Evolutionary conservation across 805 yeast genomes (phyloP).

Genomic region (Saturnispora kantuleensis): DNA sequence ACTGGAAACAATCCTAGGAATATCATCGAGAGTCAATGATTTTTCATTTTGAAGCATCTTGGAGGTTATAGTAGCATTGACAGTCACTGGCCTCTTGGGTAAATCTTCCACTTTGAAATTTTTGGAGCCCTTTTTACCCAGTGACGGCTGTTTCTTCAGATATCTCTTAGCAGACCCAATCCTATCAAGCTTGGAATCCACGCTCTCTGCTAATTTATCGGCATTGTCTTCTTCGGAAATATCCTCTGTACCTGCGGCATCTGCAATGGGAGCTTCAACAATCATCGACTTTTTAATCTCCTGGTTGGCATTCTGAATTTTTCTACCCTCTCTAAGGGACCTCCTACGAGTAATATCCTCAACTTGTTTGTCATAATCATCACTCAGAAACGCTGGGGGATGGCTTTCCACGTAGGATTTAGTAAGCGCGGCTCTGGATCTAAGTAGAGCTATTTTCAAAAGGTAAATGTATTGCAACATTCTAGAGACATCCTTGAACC

Average conservation of each 20-base stretch:
- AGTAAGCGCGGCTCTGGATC: conserved; percentile 46
- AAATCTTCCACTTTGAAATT: conserved; percentile 23
- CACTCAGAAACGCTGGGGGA: background rate
- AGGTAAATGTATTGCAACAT: conserved; percentile 67
- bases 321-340: conserved; percentile 60
- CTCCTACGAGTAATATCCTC: conserved; percentile 69
- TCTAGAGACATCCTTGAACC: conserved; percentile 55
- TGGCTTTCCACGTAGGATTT: background rate
- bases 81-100: conserved; percentile 10
- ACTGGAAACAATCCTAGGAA: conserved; percentile 93
- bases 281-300: conserved; percentile 56
- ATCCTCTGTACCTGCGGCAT: conserved; percentile 23
- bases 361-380: conserved; percentile 58
- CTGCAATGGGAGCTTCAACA: conserved; percentile 51
- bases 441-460: conserved; percentile 71
- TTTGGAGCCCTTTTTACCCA: conserved; percentile 23
- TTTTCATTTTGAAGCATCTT: conserved; percentile 70
- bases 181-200: conserved; percentile 6
- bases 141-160: conserved; percentile 3
- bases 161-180: conserved; percentile 4
- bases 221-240: background rate
- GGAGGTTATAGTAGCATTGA: conserved; percentile 43
- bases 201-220: background rate
- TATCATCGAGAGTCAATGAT: conserved; percentile 86
- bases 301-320: conserved; percentile 42